Conservation (phyloP, 192 early-diverging fungal genomes). For the Mortierella claussenii region DNA sequence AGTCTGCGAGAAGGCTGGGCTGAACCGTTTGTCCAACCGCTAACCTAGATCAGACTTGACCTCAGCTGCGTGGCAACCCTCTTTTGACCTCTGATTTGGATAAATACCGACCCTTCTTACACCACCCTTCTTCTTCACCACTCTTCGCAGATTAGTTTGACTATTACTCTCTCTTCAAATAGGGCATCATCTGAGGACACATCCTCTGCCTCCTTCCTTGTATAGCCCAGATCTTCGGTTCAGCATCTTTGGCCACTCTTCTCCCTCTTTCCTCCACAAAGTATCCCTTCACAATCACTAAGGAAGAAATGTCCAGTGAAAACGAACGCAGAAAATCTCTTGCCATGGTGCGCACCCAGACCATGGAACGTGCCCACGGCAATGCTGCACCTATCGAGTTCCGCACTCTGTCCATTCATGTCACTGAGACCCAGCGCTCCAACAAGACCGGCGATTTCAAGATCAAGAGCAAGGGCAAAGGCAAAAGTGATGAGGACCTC, state of each 20-base stretch:
- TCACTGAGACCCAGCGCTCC: constrained; percentile 54
- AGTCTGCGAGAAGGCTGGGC: no score
- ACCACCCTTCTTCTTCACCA: constrained; percentile 25
- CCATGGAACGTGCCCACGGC: constrained; percentile 47
- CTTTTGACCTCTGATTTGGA: neutral
- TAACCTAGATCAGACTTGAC: no score
- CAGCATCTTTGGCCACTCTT: no score
- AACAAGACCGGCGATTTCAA: constrained; percentile 14
- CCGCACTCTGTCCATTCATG: constrained; percentile 58
- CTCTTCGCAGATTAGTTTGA: constrained; percentile 10
- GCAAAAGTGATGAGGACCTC: constrained; percentile 24
- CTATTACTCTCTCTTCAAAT: constrained; percentile 5
- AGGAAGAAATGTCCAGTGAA: constrained; percentile 21
- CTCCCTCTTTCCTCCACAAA: no score
- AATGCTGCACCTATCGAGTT: constrained; percentile 56
- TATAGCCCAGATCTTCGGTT: no score
- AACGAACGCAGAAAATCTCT: constrained; percentile 47
- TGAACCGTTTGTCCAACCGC: no score
- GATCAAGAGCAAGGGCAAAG: constrained; percentile 15
- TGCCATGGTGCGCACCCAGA: constrained; percentile 39
- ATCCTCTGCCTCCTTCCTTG: neutral
- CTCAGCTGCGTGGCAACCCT: no score
- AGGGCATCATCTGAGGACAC: constrained; percentile 1
- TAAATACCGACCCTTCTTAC: constrained; percentile 23
- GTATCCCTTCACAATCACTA: no score